Conservation (phyloP, 495 filamentous ascomycete species). For the Venustampulla echinocandica region DNA sequence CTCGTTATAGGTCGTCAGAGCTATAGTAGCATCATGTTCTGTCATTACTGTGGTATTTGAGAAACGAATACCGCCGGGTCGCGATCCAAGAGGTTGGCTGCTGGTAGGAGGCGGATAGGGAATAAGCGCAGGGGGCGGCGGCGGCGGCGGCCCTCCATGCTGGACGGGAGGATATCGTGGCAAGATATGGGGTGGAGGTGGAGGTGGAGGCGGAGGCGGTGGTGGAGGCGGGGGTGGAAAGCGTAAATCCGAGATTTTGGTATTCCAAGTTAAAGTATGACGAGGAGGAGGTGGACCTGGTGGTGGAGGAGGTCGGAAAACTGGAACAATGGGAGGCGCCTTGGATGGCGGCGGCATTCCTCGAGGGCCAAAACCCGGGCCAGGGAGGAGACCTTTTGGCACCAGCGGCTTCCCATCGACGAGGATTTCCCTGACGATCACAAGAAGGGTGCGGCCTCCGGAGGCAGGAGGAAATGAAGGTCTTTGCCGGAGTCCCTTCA, state of each 20-base stretch:
- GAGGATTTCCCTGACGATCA: slow-evolving; percentile 11
- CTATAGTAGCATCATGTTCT: slow-evolving; percentile 5
- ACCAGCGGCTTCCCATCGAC: slow-evolving; percentile 12
- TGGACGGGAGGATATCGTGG: too few relatives aligned
- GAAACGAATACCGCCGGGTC: background rate
- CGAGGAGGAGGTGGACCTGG: too few relatives aligned
- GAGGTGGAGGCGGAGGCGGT: too few relatives aligned
- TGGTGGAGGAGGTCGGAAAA: background rate
- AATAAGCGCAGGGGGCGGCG: background rate
- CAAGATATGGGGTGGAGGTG: too few relatives aligned
- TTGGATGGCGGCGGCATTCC: background rate
- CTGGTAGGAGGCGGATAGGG: background rate
- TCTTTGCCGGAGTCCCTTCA: slow-evolving; percentile 4
- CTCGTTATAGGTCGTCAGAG: slow-evolving; percentile 10
- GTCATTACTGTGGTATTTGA: slow-evolving; percentile 7
- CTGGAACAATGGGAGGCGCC: background rate
- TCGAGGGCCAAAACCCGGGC: too few relatives aligned
- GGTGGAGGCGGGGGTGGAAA: background rate
- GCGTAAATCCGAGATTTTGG: background rate
- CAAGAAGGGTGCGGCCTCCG: slow-evolving; percentile 8
- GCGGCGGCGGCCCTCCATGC: slow-evolving; percentile 7
- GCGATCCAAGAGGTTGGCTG: too few relatives aligned
- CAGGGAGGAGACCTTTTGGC: background rate
- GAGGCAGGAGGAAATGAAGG: background rate
- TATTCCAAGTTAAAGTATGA: too few relatives aligned